phyloP scores from a whole-genome alignment of 306 rosid species.

The Inga laurina region DNA sequence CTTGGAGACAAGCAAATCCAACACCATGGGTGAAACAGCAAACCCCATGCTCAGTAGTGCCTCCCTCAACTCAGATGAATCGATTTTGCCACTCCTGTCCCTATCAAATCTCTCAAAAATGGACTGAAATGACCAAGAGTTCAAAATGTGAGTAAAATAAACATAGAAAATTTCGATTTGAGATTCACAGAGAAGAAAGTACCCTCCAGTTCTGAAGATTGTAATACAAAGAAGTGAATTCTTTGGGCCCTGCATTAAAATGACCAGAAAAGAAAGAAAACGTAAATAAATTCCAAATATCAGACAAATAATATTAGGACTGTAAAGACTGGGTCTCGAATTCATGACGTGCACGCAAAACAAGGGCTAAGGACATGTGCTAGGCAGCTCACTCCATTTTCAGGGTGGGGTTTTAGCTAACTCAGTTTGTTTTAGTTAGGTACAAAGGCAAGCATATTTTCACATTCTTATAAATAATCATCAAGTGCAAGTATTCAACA shows the following conservation, averaged over 20 bases:
- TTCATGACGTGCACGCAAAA: not conserved
- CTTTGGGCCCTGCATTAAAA: conserved; percentile 81
- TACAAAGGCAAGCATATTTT: not conserved
- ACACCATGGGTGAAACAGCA: conserved; percentile 70
- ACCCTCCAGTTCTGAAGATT: conserved; percentile 98
- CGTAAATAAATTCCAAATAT: not conserved
- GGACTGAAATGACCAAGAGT: conserved; percentile 45
- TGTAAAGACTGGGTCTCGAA: not conserved
- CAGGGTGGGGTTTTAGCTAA: not conserved
- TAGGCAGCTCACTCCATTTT: not conserved
- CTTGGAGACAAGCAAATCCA: conserved; percentile 93
- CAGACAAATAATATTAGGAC: not conserved
- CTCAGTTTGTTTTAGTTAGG: not conserved
- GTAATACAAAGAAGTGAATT: conserved; percentile 82
- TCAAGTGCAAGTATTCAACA: not conserved
- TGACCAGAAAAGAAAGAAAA: conserved; percentile 4
- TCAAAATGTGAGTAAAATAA: not conserved
- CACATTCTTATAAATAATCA: not conserved
- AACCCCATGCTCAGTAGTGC: conserved; percentile 86
- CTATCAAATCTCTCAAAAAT: conserved; percentile 84
- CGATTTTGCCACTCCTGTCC: conserved; percentile 91
- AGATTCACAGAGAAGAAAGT: not conserved
- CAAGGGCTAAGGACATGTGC: not conserved
- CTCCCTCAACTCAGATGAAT: conserved; percentile 73
- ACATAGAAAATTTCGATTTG: not conserved